phyloP scores from a whole-genome alignment of 768 basidiomycete species.

The Mycena vitilis region DNA sequence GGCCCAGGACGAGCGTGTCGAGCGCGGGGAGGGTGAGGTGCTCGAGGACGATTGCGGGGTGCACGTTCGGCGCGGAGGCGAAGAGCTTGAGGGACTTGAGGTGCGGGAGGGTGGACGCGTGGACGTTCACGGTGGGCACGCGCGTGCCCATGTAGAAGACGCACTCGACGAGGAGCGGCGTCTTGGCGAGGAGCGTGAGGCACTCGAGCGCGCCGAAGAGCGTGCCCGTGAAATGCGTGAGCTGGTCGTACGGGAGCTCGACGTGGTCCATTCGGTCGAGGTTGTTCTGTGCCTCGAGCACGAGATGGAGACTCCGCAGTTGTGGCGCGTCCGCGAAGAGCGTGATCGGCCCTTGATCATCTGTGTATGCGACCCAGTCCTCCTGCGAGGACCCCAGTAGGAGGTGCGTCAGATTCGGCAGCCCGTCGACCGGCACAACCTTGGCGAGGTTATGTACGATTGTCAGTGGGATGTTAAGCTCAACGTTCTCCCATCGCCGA shows the following conservation, averaged over 20 bases:
- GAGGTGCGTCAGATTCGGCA: constrained; percentile 17
- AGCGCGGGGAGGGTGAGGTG: constrained; percentile 4
- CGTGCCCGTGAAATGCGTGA: constrained; percentile 25
- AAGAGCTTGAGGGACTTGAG: constrained; percentile 21
- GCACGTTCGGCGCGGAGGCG: not conserved
- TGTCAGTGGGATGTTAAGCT: constrained; percentile 6
- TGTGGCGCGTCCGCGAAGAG: constrained; percentile 15
- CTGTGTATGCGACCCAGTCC: not conserved
- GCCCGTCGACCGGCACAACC: not conserved
- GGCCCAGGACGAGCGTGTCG: constrained; percentile 4
- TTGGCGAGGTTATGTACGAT: not conserved
- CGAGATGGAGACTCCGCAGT: constrained; percentile 22
- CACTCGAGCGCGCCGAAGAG: constrained; percentile 12
- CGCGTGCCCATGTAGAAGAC: constrained; percentile 7
- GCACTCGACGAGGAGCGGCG: constrained; percentile 20
- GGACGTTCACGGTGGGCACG: not conserved
- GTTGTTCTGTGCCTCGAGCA: not conserved
- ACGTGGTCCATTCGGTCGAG: constrained; percentile 9
- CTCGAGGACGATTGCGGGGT: not conserved
- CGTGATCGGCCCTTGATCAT: not conserved
- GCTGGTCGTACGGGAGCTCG: constrained; percentile 10
- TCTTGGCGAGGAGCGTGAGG: not conserved
- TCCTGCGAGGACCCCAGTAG: constrained; percentile 4
- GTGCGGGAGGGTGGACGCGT: not conserved
- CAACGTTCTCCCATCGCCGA: constrained; percentile 13